Conservation (phyloP, 2,329 filamentous ascomycete genomes). For the Xylariaceae sp. region DNA sequence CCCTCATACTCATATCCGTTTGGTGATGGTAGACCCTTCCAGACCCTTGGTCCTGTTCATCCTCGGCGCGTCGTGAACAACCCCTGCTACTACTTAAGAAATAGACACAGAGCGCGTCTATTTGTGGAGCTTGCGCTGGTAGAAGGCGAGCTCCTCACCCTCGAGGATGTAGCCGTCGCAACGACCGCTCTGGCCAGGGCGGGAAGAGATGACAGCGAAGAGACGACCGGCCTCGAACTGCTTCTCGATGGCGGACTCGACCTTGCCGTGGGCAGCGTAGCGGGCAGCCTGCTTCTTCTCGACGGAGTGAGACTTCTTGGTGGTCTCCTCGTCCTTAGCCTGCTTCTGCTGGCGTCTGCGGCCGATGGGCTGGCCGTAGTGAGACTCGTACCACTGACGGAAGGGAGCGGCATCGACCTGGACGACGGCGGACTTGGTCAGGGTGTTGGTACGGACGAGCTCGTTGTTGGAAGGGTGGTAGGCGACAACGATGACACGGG, state of each 20-base stretch:
- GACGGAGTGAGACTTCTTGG: slow-evolving; percentile 92
- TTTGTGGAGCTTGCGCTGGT: slow-evolving; percentile 99
- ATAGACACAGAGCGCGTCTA: slow-evolving; percentile 47
- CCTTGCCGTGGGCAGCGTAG: slow-evolving; percentile 80
- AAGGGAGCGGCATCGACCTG: slow-evolving; percentile 98
- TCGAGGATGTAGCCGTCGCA: slow-evolving; percentile 97
- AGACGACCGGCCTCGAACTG: slow-evolving; percentile 99
- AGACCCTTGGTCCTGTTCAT: slow-evolving; percentile 16
- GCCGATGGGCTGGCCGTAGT: slow-evolving; percentile 90
- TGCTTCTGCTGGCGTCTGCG: slow-evolving; percentile 81
- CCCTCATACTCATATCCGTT: slow-evolving; percentile 22
- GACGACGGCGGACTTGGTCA: slow-evolving; percentile 97
- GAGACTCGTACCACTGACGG: slow-evolving; percentile 99
- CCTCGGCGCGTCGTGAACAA: slow-evolving; percentile 5
- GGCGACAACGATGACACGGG: slow-evolving; percentile 94
- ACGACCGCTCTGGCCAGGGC: slow-evolving; percentile 95
- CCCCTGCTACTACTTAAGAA: slow-evolving; percentile 7
- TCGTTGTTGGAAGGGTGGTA: slow-evolving; percentile 99
- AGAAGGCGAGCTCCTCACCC: slow-evolving; percentile 99
- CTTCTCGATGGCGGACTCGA: slow-evolving; percentile 86
- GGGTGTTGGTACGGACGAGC: slow-evolving; percentile 99
- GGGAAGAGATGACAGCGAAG: slow-evolving; percentile 85
- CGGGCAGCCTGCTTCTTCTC: slow-evolving; percentile 95
- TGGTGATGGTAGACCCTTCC: slow-evolving; percentile 11
- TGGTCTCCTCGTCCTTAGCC: slow-evolving; percentile 60